phyloP scores from a whole-genome alignment of 495 filamentous ascomycete species.

The Lasiosphaeris hirsuta region DNA sequence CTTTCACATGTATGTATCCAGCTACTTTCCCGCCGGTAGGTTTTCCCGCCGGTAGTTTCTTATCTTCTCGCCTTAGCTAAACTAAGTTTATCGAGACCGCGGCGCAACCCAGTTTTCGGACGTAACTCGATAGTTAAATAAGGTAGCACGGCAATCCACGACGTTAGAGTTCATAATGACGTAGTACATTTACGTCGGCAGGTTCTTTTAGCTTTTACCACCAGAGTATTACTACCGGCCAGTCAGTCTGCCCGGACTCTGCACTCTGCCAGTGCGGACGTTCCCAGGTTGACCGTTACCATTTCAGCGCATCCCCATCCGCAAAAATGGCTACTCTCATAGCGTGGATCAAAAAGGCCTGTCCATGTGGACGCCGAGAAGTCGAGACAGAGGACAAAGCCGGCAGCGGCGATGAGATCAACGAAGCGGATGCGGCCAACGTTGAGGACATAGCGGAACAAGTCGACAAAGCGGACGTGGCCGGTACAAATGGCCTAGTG shows the following conservation, averaged over 20 bases:
- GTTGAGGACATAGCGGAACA: conserved; percentile 3
- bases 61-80: conserved; percentile 5
- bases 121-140: conserved; percentile 8
- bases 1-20: conserved; percentile 8
- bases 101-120: conserved; percentile 7
- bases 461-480: conserved; percentile 3
- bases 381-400: conserved; percentile 8
- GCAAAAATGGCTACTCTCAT: conserved; percentile 11
- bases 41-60: conserved; percentile 5
- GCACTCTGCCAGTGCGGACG: conserved; percentile 2
- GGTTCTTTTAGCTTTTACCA: conserved; percentile 8
- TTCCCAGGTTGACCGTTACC: conserved; percentile 7
- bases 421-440: conserved; percentile 2
- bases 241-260: conserved; percentile 9
- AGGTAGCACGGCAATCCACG: conserved; percentile 5
- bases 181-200: neutral
- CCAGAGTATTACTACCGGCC: conserved; percentile 8
- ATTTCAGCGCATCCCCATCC: conserved; percentile 13
- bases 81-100: conserved; percentile 1
- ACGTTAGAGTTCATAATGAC: neutral
- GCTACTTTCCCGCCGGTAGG: conserved; percentile 5
- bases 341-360: conserved; percentile 8
- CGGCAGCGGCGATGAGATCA: neutral
- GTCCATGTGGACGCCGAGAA: conserved; percentile 8
- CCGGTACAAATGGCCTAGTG: conserved; percentile 1